Conservation (phyloP, 2,329 filamentous ascomycete species). For the Proliferodiscus dingleyae region DNA sequence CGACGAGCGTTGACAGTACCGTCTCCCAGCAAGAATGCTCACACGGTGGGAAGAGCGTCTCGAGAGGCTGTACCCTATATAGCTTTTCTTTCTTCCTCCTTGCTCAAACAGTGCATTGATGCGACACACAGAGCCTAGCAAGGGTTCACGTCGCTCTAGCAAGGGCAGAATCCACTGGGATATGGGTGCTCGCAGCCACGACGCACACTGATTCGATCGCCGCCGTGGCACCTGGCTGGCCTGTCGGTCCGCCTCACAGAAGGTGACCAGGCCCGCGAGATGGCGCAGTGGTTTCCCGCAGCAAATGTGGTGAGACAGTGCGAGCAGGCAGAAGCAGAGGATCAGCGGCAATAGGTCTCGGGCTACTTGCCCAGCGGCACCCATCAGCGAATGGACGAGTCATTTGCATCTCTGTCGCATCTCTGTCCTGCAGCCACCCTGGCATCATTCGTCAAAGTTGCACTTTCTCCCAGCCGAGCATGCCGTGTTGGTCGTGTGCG, state of each 20-base stretch:
- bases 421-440: neutral
- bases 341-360: slow-evolving; percentile 8
- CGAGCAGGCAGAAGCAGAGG: slow-evolving; percentile 14
- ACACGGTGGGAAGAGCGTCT: neutral
- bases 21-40: slow-evolving; percentile 1
- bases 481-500: neutral
- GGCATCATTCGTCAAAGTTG: slow-evolving; percentile 1
- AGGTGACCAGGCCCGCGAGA: slow-evolving; percentile 12
- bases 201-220: slow-evolving; percentile 13
- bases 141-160: slow-evolving; percentile 13
- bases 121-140: slow-evolving; percentile 10
- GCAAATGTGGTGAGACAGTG: slow-evolving; percentile 8
- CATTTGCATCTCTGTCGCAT: neutral
- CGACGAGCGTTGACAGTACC: neutral
- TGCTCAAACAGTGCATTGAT: slow-evolving; percentile 18
- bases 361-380: neutral
- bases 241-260: slow-evolving; percentile 20
- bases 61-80: slow-evolving; percentile 13
- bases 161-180: slow-evolving; percentile 11
- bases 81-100: slow-evolving; percentile 5
- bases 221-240: slow-evolving; percentile 3
- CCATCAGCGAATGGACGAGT: neutral
- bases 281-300: slow-evolving; percentile 12
- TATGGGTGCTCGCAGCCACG: slow-evolving; percentile 5
- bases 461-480: slow-evolving; percentile 4